phyloP scores from a whole-genome alignment of 371 early-diverging fungal species.

The Mortierella sp. region DNA sequence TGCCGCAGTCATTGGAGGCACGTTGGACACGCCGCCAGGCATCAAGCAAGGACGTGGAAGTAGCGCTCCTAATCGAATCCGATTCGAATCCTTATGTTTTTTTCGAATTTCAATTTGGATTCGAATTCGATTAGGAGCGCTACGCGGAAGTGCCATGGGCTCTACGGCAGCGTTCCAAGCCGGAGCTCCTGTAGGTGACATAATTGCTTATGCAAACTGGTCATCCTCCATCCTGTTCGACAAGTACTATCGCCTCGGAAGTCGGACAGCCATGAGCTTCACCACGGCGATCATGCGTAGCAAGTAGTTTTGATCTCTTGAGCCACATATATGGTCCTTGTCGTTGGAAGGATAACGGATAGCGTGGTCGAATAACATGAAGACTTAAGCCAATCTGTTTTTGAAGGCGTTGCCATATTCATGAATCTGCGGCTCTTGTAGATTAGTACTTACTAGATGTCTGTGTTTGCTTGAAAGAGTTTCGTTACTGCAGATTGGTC shows the following conservation, averaged over 20 bases:
- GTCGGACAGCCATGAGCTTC: background rate
- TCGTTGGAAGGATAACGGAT: too few species aligned
- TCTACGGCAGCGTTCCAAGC: slow-evolving; percentile 3
- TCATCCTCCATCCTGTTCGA: slow-evolving; percentile 12
- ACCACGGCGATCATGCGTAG: background rate
- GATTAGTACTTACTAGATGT: too few species aligned
- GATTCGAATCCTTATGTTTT: too few species aligned
- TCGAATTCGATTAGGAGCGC: background rate
- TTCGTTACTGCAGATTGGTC: too few species aligned
- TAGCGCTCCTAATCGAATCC: too few species aligned
- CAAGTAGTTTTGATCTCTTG: slow-evolving; percentile 14
- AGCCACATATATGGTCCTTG: too few species aligned
- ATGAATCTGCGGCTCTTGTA: too few species aligned
- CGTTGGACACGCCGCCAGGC: background rate
- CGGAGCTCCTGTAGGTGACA: slow-evolving; percentile 1
- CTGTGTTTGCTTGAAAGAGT: too few species aligned
- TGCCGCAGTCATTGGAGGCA: background rate
- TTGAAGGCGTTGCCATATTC: too few species aligned
- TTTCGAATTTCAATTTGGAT: too few species aligned
- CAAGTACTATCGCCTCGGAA: background rate
- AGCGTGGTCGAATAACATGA: too few species aligned
- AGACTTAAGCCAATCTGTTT: too few species aligned
- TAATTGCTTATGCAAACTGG: slow-evolving; percentile 12
- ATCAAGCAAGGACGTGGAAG: background rate
- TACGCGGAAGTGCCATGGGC: slow-evolving; percentile 6